Conservation (phyloP, 805 yeast genomes). For the Peterozyma xylosa region DNA sequence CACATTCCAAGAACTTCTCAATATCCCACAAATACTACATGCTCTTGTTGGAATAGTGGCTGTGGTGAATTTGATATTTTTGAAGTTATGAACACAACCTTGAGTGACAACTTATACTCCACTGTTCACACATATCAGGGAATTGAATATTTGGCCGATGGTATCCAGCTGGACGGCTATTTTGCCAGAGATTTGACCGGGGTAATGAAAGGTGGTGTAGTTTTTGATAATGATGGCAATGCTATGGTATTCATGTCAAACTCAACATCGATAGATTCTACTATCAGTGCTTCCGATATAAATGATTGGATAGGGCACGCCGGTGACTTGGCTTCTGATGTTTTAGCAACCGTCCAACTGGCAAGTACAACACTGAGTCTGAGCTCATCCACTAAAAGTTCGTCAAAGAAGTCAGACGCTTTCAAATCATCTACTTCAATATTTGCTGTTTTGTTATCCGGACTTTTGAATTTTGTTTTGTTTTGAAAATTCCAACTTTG, state of each 20-base stretch:
- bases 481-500: too few species aligned
- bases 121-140: slow-evolving; percentile 77
- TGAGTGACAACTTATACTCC: slow-evolving; percentile 46
- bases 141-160: slow-evolving; percentile 51
- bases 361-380: background rate
- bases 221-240: slow-evolving; percentile 53
- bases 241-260: slow-evolving; percentile 57
- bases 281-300: slow-evolving; percentile 37
- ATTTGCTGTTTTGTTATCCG: too few species aligned
- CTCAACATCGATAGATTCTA: slow-evolving; percentile 36
- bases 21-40: slow-evolving; percentile 50
- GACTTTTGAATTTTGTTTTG: too few species aligned
- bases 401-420: too few species aligned
- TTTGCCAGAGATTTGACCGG: slow-evolving; percentile 42
- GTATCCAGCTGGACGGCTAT: slow-evolving; percentile 50
- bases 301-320: slow-evolving; percentile 33
- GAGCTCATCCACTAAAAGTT: too few species aligned
- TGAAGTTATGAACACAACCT: slow-evolving; percentile 63
- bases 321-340: slow-evolving; percentile 8
- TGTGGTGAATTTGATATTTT: slow-evolving; percentile 77
- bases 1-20: slow-evolving; percentile 71
- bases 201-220: slow-evolving; percentile 66
- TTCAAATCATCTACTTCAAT: too few species aligned
- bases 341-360: slow-evolving; percentile 12
- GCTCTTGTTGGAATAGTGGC: slow-evolving; percentile 74